Base-by-base conservation (phyloP, 805 yeast species). In the Schwanniomyces occidentalis region DNA sequence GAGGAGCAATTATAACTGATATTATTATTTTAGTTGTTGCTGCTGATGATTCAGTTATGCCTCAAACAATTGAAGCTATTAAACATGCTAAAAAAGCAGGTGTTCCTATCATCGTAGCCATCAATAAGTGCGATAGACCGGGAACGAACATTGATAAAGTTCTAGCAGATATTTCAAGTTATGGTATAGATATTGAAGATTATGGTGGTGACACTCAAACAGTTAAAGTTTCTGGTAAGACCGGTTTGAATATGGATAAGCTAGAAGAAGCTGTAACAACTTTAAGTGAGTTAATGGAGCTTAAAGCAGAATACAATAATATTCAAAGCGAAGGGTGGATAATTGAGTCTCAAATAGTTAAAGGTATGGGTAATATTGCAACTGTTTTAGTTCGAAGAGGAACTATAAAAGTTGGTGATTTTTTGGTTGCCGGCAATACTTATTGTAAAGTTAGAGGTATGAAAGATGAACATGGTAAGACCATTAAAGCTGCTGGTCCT, bases 31-130 rank as follows among this genome's bases (percentile, higher is more conserved):
- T 93, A 35, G 98, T 91, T 2, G 96, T 93, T 14, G 97, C 98
- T 1, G 95, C 95, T 2, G 97, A 93, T 57, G 99, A 93, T 62
- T 86, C 96, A 0, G 95, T 93, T 15, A 93, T 85, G 95, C 98
- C 98, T 0, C 99, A 93, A 57, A 93, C 99, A 0, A 72, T 81
- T 25, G 99, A 93, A 58, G 98, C 98, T 2, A 87, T 93, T 42
- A 88, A 85, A 50, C 99, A 93, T 59, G 90, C 95, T 4, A 82
- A 83, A 44, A 77, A 78, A 32, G 80, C 95, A 0, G 81, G 82
- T 8, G 93, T 87, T 9, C 88, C 90, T 0, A 68, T 90, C 43
- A 82, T 93, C 35, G 95, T 93, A 8, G 99, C 98, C 1, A 76
- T 93, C 24, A 91, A 93, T 47, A 93, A 93, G 58, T 84, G 95